Evolutionary conservation across 2,329 filamentous ascomycete species (phyloP), one percentile per base, ranked within the genome.

Genomic region (Chrysoporthe austroafricana): DNA sequence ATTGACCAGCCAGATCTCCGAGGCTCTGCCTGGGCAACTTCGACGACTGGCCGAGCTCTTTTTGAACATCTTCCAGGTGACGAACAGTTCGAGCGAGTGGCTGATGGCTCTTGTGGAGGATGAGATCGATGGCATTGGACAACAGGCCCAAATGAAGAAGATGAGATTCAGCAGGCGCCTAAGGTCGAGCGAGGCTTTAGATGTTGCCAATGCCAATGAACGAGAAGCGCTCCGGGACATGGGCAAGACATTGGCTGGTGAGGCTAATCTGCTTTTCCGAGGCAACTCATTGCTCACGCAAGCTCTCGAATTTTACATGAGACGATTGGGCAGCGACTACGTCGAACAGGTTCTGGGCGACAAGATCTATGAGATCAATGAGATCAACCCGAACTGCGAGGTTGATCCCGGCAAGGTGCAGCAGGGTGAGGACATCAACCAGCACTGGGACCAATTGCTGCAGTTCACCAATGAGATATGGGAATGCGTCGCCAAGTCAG

Each of bases 211-310:
- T 42, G 78, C 79, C 18, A 87, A 83, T 70, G 91, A 93, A 68
- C 86, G 92, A 50, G 90, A 93, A 75, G 82, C 89, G 60, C 84
- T 92, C 36, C 86, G 91, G 57, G 91, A 96, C 73, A 88, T 94
- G 85, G 88, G 90, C 74, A 93, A 91, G 76, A 91, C 91, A 9
- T 84, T 94, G 4, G 90, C 92, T 36, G 88, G 92, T 57, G 96
- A 99, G 77, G 96, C 95, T 5, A 99, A 98, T 73, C 84, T 99
- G 1, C 87, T 99, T 4, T 99, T 99, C 79, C 88, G 96, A 44
- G 96, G 96, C 69, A 99, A 99, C 75, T 96, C 96, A 0, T 82
- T 99, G 11, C 85, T 98, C 39, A 99, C 96, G 0, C 96, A 97
- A 77, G 91, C 94, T 1, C 85, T 99, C 57, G 96, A 99, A 77